Base-by-base conservation (phyloP, 306 rosid species). In the Argentina anserina region DNA sequence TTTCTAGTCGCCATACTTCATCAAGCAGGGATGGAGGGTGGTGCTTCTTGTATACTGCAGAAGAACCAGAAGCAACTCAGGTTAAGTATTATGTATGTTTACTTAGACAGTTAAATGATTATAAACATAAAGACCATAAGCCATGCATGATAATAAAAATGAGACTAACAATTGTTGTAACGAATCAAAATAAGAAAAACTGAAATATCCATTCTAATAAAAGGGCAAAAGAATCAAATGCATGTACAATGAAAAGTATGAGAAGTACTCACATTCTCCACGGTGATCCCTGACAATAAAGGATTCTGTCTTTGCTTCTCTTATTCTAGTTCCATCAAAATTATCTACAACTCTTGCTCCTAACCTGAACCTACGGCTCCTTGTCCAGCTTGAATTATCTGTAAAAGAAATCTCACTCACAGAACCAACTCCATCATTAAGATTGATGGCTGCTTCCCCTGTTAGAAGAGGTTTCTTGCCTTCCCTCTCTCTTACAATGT, bases 351-450 rank as follows among this genome's bases (percentile, higher is more conserved):
- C 87, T 88, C 92, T 90, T 69, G 90, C 99, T 34, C 99, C 99
- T 33, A 95, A 88, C 84, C 96, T 85, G 83, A 95, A 95, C 80
- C 88, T 84, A 31, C 99, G 97, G 76, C 99, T 91, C 78, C 99
- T 87, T 50, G 99, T 95, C 99, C 99, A 95, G 87, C 99, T 95
- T 62, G 99, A 95, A 79, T 95, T 95, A 87, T 95, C 99, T 14
- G 96, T 87, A 76, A 88, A 91, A 71, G 96, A 91, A 81, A 95
- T 91, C 71, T 95, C 99, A 74, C 96, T 80, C 69, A 91, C 83
- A 60, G 33, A 68, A 72, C 93, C 96, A 74, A 72, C 59, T 40
- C 99, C 99, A 43, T 95, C 90, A 84, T 86, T 86, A 55, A 95
- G 96, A 88, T 81, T 84, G 73, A 90, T 59, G 80, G 83, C 69